phyloP scores from a whole-genome alignment of 345 rosid species.

The Eutrema heterophyllum region DNA sequence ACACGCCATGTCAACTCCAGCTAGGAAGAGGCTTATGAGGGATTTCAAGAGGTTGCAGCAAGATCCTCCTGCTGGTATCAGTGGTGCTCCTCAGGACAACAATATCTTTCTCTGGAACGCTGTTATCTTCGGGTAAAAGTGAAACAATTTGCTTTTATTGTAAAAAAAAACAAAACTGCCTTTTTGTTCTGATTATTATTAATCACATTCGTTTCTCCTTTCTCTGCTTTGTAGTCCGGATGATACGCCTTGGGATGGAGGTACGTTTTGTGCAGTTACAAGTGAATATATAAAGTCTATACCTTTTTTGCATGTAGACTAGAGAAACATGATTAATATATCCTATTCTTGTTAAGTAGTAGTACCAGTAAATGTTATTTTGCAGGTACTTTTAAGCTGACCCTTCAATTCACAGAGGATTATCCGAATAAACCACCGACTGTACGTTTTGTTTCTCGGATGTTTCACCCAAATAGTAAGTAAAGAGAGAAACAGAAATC shows the following conservation, averaged over 20 bases:
- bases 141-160: neutral
- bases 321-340: neutral
- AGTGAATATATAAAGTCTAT: neutral
- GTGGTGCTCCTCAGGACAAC: conserved; percentile 47
- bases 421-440: neutral
- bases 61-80: conserved; percentile 42
- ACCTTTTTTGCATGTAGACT: neutral
- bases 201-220: neutral
- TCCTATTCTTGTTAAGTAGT: neutral
- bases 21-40: conserved; percentile 62
- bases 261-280: conserved; percentile 15
- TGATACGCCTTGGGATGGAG: conserved; percentile 67
- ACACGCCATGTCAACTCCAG: conserved; percentile 43
- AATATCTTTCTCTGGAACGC: conserved; percentile 62
- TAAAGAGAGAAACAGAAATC: neutral
- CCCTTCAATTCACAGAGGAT: neutral
- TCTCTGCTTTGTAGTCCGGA: conserved; percentile 33
- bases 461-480: conserved; percentile 5
- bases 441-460: conserved; percentile 2
- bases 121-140: conserved; percentile 47
- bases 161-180: neutral
- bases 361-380: neutral
- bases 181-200: neutral
- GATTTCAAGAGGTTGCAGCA: conserved; percentile 60
- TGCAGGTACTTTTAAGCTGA: conserved; percentile 34